Conservation (phyloP, 2,329 filamentous ascomycete species). For the Botrytis squamosa region DNA sequence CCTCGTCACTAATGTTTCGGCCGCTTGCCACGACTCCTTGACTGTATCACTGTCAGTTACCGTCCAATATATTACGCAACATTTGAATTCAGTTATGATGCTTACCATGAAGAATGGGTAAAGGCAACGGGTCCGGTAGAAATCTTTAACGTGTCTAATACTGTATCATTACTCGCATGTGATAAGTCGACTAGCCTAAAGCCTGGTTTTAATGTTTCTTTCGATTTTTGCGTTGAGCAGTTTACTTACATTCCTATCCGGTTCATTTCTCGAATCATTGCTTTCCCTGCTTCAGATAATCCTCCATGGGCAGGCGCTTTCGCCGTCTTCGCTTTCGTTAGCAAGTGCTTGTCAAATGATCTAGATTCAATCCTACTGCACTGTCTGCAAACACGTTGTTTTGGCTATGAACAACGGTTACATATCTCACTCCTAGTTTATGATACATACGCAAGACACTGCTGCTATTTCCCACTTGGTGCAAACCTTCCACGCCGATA, state of each 20-base stretch:
- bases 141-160: conserved; percentile 56
- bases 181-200: conserved; percentile 57
- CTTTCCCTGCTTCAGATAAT: conserved; percentile 43
- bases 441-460: conserved; percentile 58
- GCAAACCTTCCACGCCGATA: conserved; percentile 61
- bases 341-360: not conserved
- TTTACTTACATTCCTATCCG: conserved; percentile 55
- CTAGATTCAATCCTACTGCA: no score
- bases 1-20: conserved; percentile 59
- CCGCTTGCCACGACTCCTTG: no score
- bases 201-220: no score
- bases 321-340: no score
- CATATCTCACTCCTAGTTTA: conserved; percentile 61
- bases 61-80: no score
- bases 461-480: conserved; percentile 52
- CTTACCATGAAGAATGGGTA: conserved; percentile 50
- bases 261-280: conserved; percentile 64
- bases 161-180: conserved; percentile 61
- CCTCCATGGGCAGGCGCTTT: conserved; percentile 40
- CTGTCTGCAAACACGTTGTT: conserved; percentile 48
- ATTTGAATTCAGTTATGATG: no score
- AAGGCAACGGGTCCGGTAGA: conserved; percentile 61
- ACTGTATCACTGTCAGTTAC: no score
- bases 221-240: no score
- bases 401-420: conserved; percentile 68